These are phyloP conservation scores for Metschnikowia continentalis DNA, from an alignment of 805 yeast genomes.

Conservation along the genomic window DNA sequence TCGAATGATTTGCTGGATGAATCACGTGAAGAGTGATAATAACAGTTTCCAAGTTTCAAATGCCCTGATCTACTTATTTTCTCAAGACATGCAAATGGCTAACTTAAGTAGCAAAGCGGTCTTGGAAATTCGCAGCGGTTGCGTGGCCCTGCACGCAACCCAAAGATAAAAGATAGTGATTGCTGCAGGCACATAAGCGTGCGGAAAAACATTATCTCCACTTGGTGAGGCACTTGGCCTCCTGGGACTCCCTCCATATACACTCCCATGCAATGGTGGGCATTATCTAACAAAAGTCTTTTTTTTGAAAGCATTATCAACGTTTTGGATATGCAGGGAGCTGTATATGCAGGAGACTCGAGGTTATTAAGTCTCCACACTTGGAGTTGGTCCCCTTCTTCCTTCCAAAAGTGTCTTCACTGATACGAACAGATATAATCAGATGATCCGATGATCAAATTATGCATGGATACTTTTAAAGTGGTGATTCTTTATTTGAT, in stretches of 20 bases:
- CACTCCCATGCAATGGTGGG: background rate
- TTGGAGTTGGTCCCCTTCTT: too few species aligned
- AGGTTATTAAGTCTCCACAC: too few species aligned
- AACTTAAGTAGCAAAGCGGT: background rate
- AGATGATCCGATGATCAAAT: too few species aligned
- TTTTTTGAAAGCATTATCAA: background rate
- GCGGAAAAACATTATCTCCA: background rate
- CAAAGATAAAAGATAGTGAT: constrained; percentile 2
- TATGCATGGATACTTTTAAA: too few species aligned
- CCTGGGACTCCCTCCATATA: background rate
- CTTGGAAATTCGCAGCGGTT: background rate
- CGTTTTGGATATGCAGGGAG: background rate
- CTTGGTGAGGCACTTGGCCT: background rate
- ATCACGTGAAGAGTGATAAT: too few species aligned
- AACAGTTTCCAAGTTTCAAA: background rate
- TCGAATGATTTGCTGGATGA: too few species aligned
- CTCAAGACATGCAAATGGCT: background rate
- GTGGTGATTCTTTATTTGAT: too few species aligned
- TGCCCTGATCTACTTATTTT: background rate
- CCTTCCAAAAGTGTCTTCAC: too few species aligned
- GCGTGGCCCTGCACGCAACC: background rate
- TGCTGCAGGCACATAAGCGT: background rate
- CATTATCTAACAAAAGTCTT: background rate
- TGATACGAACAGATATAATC: too few species aligned
- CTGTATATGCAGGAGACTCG: background rate